These are phyloP conservation scores for Suillus subluteus DNA, from an alignment of 768 basidiomycete species.

Conservation along the genomic window DNA sequence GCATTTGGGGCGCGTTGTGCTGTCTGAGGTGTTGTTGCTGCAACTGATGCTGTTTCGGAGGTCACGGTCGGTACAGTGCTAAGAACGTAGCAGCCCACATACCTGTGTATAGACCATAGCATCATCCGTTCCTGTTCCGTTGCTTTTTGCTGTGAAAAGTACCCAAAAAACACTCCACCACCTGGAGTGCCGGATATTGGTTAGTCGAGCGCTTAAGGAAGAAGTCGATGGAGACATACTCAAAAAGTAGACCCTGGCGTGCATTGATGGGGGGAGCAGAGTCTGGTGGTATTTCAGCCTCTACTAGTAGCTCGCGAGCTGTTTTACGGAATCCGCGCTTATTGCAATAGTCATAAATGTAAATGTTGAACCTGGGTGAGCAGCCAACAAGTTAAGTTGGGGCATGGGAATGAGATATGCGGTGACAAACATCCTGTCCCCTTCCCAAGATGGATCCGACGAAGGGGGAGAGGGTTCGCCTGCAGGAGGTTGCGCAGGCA, in stretches of 20 bases:
- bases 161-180: conserved; percentile 95
- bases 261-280: conserved; percentile 80
- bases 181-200: conserved; percentile 39
- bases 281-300: conserved; percentile 68
- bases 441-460: conserved; percentile 69
- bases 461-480: conserved; percentile 21
- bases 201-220: conserved; percentile 5
- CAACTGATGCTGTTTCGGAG: conserved; percentile 38
- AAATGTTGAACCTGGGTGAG: conserved; percentile 78
- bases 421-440: conserved; percentile 74
- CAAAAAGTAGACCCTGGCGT: conserved; percentile 80
- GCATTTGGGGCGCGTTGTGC: conserved; percentile 27
- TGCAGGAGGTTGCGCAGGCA: conserved; percentile 20
- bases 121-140: conserved; percentile 65
- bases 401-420: conserved; percentile 13
- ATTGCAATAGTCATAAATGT: conserved; percentile 83
- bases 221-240: conserved; percentile 47
- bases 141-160: conserved; percentile 80
- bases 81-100: conserved; percentile 26
- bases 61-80: conserved; percentile 15
- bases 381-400: conserved; percentile 15
- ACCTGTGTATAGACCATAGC: conserved; percentile 75
- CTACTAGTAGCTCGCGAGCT: conserved; percentile 63
- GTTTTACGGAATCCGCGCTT: conserved; percentile 81
- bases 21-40: conserved; percentile 39